Conservation (phyloP, 2,329 filamentous ascomycete genomes). For the Whalleya microplaca region DNA sequence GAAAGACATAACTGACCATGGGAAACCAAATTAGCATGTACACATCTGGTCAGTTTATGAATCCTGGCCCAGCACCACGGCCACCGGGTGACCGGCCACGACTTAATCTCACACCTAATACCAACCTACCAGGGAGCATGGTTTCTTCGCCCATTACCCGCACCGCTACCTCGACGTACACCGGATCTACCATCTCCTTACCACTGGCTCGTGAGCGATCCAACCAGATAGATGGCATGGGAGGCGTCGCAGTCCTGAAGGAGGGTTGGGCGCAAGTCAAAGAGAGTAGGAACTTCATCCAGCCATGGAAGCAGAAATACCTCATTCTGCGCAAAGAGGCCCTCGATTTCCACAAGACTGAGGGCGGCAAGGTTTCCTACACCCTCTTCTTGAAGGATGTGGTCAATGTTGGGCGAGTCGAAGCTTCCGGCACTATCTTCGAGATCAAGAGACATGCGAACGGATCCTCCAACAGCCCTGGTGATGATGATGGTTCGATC, state of each 20-base stretch:
- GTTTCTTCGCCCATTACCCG: constrained; percentile 72
- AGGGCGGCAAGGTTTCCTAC: constrained; percentile 85
- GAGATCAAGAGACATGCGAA: constrained; percentile 83
- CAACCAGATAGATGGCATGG: constrained; percentile 64
- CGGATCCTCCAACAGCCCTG: constrained; percentile 70
- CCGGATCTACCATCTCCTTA: constrained; percentile 72
- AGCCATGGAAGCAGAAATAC: constrained; percentile 87
- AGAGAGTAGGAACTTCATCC: constrained; percentile 85
- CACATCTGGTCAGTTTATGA: constrained; percentile 80
- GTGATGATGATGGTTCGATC: constrained; percentile 78
- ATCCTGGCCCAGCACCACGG: constrained; percentile 90
- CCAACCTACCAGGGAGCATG: constrained; percentile 76
- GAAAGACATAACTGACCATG: constrained; percentile 30
- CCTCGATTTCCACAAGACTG: constrained; percentile 91
- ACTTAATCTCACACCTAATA: constrained; percentile 77
- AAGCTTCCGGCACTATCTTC: constrained; percentile 89
- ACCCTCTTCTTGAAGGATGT: constrained; percentile 86
- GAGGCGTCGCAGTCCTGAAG: constrained; percentile 75
- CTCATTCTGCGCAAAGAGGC: constrained; percentile 90
- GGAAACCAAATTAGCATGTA: constrained; percentile 53
- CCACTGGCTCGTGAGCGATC: constrained; percentile 67
- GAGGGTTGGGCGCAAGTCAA: constrained; percentile 86
- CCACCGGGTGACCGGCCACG: constrained; percentile 84
- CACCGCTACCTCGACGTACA: constrained; percentile 68
- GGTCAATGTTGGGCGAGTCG: constrained; percentile 85